Conservation (phyloP, 2,329 filamentous ascomycete genomes). For the Hawksworthiomyces lignivorus region DNA sequence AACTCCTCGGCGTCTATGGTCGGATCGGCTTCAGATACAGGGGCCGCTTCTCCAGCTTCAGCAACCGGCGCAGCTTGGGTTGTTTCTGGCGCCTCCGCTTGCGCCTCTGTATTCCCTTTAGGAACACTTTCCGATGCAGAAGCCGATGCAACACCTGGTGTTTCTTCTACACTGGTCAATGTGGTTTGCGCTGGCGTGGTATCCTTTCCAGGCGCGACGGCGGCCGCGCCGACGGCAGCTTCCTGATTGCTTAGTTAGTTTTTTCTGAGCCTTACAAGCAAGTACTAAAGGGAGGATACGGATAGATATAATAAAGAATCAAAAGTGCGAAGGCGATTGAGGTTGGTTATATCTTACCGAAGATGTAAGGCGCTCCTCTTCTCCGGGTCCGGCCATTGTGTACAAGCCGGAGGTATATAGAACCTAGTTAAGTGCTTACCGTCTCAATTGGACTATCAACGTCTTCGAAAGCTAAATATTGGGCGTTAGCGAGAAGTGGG, state of each 20-base stretch:
- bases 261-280: neutral
- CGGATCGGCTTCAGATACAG: neutral
- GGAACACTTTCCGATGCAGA: too few species aligned
- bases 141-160: neutral
- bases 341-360: too few species aligned
- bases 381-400: constrained; percentile 7
- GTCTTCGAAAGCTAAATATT: too few species aligned
- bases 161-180: too few species aligned
- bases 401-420: too few species aligned
- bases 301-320: neutral
- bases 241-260: neutral
- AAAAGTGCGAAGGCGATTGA: too few species aligned
- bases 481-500: too few species aligned
- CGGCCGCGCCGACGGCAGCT: constrained; percentile 1
- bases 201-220: constrained; percentile 5
- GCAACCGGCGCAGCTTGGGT: neutral
- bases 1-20: neutral
- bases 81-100: neutral
- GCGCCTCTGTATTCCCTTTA: too few species aligned
- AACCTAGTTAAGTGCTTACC: too few species aligned
- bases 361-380: constrained; percentile 9
- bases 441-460: too few species aligned
- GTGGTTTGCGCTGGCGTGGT: neutral
- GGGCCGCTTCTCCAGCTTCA: neutral
- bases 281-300: too few species aligned